Evolutionary conservation across 73 alveolate genomes (phyloP).

Genomic region (Paraurostyla sp.): DNA sequence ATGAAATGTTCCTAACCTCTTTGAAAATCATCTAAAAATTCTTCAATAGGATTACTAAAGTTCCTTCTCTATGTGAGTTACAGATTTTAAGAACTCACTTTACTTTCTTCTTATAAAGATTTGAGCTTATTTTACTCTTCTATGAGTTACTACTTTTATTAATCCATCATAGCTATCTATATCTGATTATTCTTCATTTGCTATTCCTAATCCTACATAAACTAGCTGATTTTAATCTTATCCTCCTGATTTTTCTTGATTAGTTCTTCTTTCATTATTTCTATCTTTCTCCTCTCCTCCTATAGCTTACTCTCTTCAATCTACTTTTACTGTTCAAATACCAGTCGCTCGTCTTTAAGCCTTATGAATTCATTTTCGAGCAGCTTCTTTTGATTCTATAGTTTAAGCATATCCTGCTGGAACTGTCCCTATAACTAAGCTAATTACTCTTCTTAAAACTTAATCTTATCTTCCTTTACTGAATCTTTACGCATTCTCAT

Average conservation of each 20-base stretch:
- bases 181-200: background rate
- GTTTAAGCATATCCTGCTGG: background rate
- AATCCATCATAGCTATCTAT: background rate
- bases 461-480: conserved; percentile 6
- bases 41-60: conserved; percentile 28
- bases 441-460: background rate
- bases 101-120: background rate
- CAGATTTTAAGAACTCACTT: background rate
- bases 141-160: background rate
- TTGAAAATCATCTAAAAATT: conserved; percentile 39
- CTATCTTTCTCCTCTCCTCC: conserved; percentile 36
- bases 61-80: background rate
- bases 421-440: background rate
- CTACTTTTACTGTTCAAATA: conserved; percentile 27
- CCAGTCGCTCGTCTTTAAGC: conserved; percentile 43
- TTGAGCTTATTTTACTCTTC: background rate
- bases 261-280: background rate
- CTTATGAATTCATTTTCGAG: conserved; percentile 15
- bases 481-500: background rate
- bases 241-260: background rate
- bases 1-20: conserved; percentile 56
- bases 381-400: background rate
- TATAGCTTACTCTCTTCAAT: background rate
- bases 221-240: background rate
- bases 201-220: background rate